Evolutionary conservation across 2,329 filamentous ascomycete genomes (phyloP).

Genomic region (Aspergillus flavus): DNA sequence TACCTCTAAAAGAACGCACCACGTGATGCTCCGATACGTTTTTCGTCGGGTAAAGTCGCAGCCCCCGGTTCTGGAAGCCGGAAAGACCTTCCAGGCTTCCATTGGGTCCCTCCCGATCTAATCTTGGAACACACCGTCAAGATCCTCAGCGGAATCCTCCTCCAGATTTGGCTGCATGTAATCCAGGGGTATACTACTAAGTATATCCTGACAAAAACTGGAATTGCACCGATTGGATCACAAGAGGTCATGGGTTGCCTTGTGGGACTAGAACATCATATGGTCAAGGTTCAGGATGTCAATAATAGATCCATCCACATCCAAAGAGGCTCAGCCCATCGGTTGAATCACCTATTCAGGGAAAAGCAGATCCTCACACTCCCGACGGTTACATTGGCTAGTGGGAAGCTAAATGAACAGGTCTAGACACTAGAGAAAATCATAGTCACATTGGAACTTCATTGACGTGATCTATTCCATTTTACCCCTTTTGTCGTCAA

Average conservation of each 20-base stretch:
- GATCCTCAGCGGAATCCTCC: background rate
- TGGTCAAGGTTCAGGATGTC: background rate
- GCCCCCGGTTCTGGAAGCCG: conserved; percentile 6
- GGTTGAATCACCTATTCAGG: background rate
- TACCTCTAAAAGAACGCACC: conserved; percentile 11
- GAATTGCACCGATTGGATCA: conserved; percentile 2
- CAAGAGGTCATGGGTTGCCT: background rate
- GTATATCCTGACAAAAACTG: background rate
- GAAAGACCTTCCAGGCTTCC: background rate
- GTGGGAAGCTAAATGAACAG: background rate
- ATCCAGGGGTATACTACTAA: background rate
- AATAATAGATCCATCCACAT: background rate
- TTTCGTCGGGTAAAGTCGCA: conserved; percentile 28
- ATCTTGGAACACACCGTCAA: background rate
- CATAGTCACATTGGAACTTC: background rate
- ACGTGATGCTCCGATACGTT: conserved; percentile 21
- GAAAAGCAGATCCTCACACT: background rate
- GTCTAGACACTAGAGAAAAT: background rate
- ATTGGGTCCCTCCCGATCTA: background rate
- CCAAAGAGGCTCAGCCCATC: background rate
- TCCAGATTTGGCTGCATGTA: conserved; percentile 5
- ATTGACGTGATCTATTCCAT: background rate
- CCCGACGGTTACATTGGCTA: background rate
- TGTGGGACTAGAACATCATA: background rate
- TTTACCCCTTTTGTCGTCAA: background rate